Evolutionary conservation across 169 alveolate genomes (phyloP).

Genomic region (Theileria luwenshuni): DNA sequence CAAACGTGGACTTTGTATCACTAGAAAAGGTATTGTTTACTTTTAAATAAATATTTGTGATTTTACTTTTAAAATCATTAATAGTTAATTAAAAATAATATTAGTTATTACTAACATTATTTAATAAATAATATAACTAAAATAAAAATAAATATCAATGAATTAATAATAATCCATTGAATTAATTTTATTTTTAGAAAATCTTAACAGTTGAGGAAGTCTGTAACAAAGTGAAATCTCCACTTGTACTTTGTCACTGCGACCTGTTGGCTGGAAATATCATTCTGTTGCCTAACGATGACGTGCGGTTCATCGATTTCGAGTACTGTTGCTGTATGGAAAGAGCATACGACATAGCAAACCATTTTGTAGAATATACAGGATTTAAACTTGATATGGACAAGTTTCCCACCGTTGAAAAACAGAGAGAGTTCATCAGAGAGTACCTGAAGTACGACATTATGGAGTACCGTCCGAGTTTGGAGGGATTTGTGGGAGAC

Average conservation of each 20-base stretch:
- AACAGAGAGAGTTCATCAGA: conserved; percentile 60
- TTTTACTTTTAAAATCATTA: too few relatives aligned
- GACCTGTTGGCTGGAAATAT: conserved; percentile 72
- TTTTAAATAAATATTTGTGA: neutral
- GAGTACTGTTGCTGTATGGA: conserved; percentile 80
- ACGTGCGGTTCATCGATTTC: conserved; percentile 68
- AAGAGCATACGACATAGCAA: conserved; percentile 80
- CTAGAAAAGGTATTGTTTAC: neutral
- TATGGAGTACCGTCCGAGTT: conserved; percentile 7
- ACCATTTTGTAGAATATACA: conserved; percentile 74
- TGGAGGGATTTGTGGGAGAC: conserved; percentile 6
- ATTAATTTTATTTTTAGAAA: conserved; percentile 7
- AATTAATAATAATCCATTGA: neutral
- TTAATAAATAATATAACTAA: too few relatives aligned
- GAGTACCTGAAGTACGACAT: conserved; percentile 33
- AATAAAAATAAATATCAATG: too few relatives aligned
- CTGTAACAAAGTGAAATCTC: conserved; percentile 70
- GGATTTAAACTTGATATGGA: conserved; percentile 69
- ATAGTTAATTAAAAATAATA: too few relatives aligned
- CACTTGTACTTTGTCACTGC: conserved; percentile 75
- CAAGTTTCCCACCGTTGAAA: conserved; percentile 56
- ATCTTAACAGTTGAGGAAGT: conserved; percentile 53
- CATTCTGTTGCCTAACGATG: conserved; percentile 39
- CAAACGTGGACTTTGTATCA: conserved; percentile 9
- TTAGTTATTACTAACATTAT: too few relatives aligned